Evolutionary conservation across 208 protist genomes (phyloP), one percentile per base, ranked within the genome.

Genomic region (Porcisia deanei): DNA sequence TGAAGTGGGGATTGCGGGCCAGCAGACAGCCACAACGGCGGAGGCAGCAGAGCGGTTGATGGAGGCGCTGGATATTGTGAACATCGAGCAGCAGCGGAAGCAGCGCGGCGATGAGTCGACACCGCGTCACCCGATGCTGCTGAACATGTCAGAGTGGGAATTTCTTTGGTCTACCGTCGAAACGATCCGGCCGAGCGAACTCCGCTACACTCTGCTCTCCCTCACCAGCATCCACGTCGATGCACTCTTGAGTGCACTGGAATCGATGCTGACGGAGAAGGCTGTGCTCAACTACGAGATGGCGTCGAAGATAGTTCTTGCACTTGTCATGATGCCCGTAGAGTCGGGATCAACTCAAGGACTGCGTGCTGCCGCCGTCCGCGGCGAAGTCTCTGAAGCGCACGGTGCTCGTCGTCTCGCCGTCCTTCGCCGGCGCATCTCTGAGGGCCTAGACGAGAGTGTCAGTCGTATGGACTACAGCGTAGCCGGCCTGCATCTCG

Each of bases 221-320:
- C 85, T 97, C 55, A 96, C 93, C n/a, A 94, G 85, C 85, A 85
- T 87, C 20, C 93, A 96, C 83, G 85, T 94, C 16, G 88, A 95
- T 73, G 91, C 91, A 8, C 77, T 97, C 64, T 82, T 97, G 52
- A 85, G 77, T 49, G 81, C 83, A 72, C 60, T 97, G 45, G 88
- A 90, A 81, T 59, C 47, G 47, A 95, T 94, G 90, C 59, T 95
- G 74, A 75, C 78, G 34, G 80, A 83, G 47, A 65, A 84, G 61
- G 91, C 79, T 3, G 93, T 97, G 70, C 79, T 89, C 60, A 94
- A 96, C 79, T 94, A 92, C 80, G 93, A 97, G 75, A 91, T 86
- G 25, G 91, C 89, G 3, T 88, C 91, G 20, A 88, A 88, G 77
- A 86, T 93, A 66, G 73, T 97, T 18, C 76, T 97, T 25, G 79